phyloP scores from a whole-genome alignment of 225 moss, liverwort and hornwort species.

The Polytrichum formosum region DNA sequence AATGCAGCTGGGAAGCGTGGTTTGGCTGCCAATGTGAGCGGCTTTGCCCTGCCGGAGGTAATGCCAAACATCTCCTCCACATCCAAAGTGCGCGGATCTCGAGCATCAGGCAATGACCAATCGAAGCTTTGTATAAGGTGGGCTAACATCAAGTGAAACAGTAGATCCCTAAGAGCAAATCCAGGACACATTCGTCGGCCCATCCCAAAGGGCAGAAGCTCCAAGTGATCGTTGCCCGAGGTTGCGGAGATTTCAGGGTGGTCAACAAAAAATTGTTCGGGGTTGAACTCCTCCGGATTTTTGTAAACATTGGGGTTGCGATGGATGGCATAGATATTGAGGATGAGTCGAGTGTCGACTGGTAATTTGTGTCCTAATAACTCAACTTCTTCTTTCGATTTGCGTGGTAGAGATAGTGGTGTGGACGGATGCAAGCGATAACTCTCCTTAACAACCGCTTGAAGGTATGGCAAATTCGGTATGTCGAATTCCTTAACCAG shows the following conservation, averaged over 20 bases:
- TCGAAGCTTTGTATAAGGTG: conserved; percentile 37
- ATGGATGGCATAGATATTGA: conserved; percentile 17
- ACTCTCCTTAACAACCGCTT: conserved; percentile 15
- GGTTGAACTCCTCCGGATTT: conserved; percentile 4
- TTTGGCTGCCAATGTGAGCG: conserved; percentile 1
- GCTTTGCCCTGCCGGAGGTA: not conserved
- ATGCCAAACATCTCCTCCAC: conserved; percentile 19
- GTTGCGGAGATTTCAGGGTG: not conserved
- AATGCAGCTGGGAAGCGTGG: not conserved
- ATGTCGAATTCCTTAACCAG: conserved; percentile 14
- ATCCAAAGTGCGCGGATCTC: conserved; percentile 18
- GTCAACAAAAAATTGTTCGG: conserved; percentile 9
- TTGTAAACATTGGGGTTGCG: conserved; percentile 9
- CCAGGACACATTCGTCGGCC: conserved; percentile 22
- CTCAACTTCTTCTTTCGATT: not conserved
- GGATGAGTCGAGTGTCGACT: not conserved
- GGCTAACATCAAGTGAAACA: conserved; percentile 14
- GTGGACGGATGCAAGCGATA: conserved; percentile 11
- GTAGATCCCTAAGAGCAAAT: not conserved
- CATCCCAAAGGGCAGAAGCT: conserved; percentile 14
- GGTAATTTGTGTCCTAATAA: conserved; percentile 9
- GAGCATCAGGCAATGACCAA: conserved; percentile 9
- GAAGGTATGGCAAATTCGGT: conserved; percentile 8
- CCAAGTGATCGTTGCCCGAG: not conserved
- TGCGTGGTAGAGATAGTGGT: conserved; percentile 9